Evolutionary conservation across 1,284 basidiomycete genomes (phyloP), one percentile per base, ranked within the genome.

Genomic region (Xanthoconium separans): DNA sequence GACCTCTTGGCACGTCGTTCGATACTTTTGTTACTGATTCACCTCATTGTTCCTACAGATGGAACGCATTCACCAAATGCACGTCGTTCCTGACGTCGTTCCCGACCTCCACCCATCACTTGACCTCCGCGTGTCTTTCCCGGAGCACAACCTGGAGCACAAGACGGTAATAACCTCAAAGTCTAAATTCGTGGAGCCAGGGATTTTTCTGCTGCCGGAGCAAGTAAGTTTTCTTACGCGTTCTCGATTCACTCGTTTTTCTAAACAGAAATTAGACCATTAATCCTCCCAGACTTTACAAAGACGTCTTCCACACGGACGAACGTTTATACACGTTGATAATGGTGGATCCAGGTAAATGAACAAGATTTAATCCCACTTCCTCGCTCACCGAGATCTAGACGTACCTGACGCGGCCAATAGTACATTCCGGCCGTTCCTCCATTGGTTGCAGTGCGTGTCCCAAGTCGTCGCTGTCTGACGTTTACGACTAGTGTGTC

Each of bases 31-130:
- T 27, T 49, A 16, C 36, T n/a, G 30, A 44, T 8, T 29, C 8
- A 18, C 29, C 33, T 11, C 41, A 58, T 50, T 43, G 37, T n/a
- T 47, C 15, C 37, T 18, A 10, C 53, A 94, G 86, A 97, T 97
- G 91, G 91, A 98, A 70, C 87, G 95, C 62, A 71, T 96, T 44
- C 79, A 90, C 64, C 88, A 94, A 73, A 93, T 98, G 91, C 76
- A 87, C 49, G 85, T 98, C 50, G 78, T 97, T 4, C 95, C 96
- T 0, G 96, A 98, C 68, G 74, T 96, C 2, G 69, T 98, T 8
- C 83, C 91, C 0, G 75, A 76, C 33, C 70, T 96, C n/a, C 81
- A 81, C 47, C 93, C 94, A 0, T 82, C 82, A 11, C 68, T 90
- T 22, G 91, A 95, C 67, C 72, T 95, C 6, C 85, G 83, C 54